phyloP scores from a whole-genome alignment of 1,139 yeast genomes.

The Candida glucosophila region DNA sequence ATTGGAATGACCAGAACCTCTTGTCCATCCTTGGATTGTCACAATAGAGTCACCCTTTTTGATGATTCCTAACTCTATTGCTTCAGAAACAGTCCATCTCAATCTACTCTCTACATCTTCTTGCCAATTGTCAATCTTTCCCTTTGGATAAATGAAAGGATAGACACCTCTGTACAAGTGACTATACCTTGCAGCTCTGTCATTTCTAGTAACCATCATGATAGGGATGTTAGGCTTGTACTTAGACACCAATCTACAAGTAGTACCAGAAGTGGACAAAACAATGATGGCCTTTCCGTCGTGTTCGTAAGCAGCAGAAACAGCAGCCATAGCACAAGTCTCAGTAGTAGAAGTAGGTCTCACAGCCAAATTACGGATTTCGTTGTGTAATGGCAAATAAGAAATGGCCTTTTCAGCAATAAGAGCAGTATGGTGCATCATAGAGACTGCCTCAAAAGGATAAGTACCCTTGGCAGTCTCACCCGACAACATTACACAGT shows the following conservation, averaged over 20 bases:
- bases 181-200: slow-evolving; percentile 84
- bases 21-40: slow-evolving; percentile 98
- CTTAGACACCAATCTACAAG: slow-evolving; percentile 94
- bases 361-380: slow-evolving; percentile 75
- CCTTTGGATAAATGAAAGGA: slow-evolving; percentile 78
- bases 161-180: slow-evolving; percentile 98
- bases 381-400: slow-evolving; percentile 79
- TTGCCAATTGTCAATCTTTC: slow-evolving; percentile 80
- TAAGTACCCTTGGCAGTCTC: slow-evolving; percentile 99
- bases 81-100: slow-evolving; percentile 89
- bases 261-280: slow-evolving; percentile 87
- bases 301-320: slow-evolving; percentile 93
- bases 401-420: slow-evolving; percentile 97
- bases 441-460: slow-evolving; percentile 93
- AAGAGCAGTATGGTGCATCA: slow-evolving; percentile 97
- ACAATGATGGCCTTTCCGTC: slow-evolving; percentile 95
- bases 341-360: slow-evolving; percentile 92
- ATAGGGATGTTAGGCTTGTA: slow-evolving; percentile 97
- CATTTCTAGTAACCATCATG: slow-evolving; percentile 96
- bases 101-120: slow-evolving; percentile 93
- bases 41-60: slow-evolving; percentile 84
- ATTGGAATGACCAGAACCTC: slow-evolving; percentile 98
- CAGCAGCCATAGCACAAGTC: slow-evolving; percentile 97
- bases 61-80: slow-evolving; percentile 79
- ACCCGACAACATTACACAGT: slow-evolving; percentile 98